Evolutionary conservation across 2,329 filamentous ascomycete species (phyloP), one percentile per base, ranked within the genome.

Genomic region (Saccharata proteae): DNA sequence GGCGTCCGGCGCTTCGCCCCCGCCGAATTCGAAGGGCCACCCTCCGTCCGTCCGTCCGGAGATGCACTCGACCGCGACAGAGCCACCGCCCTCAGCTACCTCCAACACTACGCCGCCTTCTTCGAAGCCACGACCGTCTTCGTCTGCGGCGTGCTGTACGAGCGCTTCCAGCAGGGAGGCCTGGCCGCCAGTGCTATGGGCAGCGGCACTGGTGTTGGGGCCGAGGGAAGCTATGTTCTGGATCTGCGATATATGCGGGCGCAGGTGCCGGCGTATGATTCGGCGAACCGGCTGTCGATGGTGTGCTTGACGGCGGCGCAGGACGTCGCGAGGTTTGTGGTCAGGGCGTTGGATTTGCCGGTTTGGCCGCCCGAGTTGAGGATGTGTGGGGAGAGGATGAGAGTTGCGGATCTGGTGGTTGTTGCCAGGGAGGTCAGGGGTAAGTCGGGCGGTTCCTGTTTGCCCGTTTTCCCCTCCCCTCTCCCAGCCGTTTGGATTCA

Each of bases 111-210:
- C 50, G 55, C 59, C 2, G 54, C 63, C 36, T 55, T 61, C 26
- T 80, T 85, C 58, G 65, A 68, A 24, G 30, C 30, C 10, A 80
- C 69, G 38, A 83, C 79, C 0, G 62, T 75, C 16, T 84, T 85
- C 52, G 71, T 74, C 0, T 85, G 80, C 43, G 80, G 80, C 13
- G 55, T 84, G 17, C 73, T 85, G 40, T 85, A 83, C 61, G 80
- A 85, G 48, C 64, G 78, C 1, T 84, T 85, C 44, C 72, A 71
- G 13, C 74, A 74, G 0, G 72, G 70, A 3, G 80, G 80, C 0
- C 64, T 85, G 36, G 61, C 62, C 9, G 58, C 62, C 12, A 64
- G 72, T 32, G 59, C 65, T 19, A 74, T 84, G 27, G 77, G 77
- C 1, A 38, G 64, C n/a, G 28, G 21, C 8, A 66, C 64, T 24